Evolutionary conservation across 2,329 filamentous ascomycete species (phyloP), one percentile per base, ranked within the genome.

Genomic region (Ophiostoma novo-ulmi): DNA sequence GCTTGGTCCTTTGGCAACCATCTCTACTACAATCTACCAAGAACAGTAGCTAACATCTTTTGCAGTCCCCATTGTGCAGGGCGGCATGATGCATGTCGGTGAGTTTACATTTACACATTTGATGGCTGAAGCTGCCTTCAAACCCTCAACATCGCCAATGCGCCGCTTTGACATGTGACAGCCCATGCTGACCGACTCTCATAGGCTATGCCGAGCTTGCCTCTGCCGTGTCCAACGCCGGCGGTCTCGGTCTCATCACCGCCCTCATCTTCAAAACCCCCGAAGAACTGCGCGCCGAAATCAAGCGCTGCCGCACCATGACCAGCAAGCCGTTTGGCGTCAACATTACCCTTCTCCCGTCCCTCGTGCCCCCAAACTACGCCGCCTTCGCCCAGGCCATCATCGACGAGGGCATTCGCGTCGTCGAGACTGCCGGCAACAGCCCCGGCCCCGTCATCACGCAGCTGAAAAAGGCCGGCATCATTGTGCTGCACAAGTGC

Each of bases 401-500:
- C 78, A 94, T 99, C 78, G 94, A 97, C 78, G 94, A 97, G 82
- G 94, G 93, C 71, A 85, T 98, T 81, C 88, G 87, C 74, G 90
- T 98, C 73, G 94, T 98, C 75, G 95, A 75, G 76, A 80, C 79
- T 58, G 79, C 79, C 6, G 79, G 79, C 69, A 80, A 80, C 77
- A 89, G 85, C 76, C 95, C 95, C 0, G 95, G 93, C 0, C 93
- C 94, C 3, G 90, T 99, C 74, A 98, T 99, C 80, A 85, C 87
- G 78, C 88, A 90, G 83, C 86, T 99, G 70, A 99, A 98, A 83
- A 86, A 86, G 73, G 91, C 89, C 6, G 88, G 88, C 71, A 87
- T 87, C 76, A 94, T 87, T 70, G 89, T 99, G 76, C 83, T 99
- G 71, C 95, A 99, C 87, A 99, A 99, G 83, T 98, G 95, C 84